Base-by-base conservation (phyloP, 1,139 yeast species). In the Geotrichum carabidarum region DNA sequence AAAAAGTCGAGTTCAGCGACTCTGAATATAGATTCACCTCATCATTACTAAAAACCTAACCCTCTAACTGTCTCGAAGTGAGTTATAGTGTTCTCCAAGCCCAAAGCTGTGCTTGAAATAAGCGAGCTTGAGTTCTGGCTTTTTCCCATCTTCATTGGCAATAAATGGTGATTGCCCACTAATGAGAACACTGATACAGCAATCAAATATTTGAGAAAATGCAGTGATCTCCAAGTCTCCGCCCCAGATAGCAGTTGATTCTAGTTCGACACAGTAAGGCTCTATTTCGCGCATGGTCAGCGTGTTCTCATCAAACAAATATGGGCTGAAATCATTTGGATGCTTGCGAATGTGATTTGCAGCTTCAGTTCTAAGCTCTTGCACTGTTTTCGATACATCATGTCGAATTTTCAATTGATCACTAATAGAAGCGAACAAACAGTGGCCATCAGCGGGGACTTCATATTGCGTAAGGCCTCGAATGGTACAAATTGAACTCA, bases 81-180 rank as follows among this genome's bases (percentile, higher is more conserved):
- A 88, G 68, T 93, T 91, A 70, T 93, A 93, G 71, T 93, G 99
- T 71, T 91, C 98, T 43, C 98, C 98, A 43, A 93, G 76, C 0
- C 96, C 95, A 68, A 82, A 91, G 35, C 83, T 80, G 68, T 90
- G 95, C 68, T 84, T 86, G 68, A 87, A 93, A 67, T 84, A 91
- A 0, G 89, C 96, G 58, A 93, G 68, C 58, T 78, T 80, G 61
- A 91, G 73, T 63, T 78, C 85, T 0, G 80, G 78, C 7, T 61
- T 59, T 5, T 57, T 22, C 1, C 68, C 70, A 6, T 71, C 71
- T 55, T 81, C 89, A 61, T 86, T 84, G 53, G 86, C 79, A 43
- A 62, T 68, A 57, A 82, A 73, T 3, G 83, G 76, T 1, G 88
- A 78, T 41, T 89, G 79, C 0, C 94, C 95, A 44, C 88, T 86